Percentiles rank a stretch among this genome's conserved stretches.
phyloP scores from a whole-genome alignment of 1,284 basidiomycete species.

The Moniliophthora roreri region DNA sequence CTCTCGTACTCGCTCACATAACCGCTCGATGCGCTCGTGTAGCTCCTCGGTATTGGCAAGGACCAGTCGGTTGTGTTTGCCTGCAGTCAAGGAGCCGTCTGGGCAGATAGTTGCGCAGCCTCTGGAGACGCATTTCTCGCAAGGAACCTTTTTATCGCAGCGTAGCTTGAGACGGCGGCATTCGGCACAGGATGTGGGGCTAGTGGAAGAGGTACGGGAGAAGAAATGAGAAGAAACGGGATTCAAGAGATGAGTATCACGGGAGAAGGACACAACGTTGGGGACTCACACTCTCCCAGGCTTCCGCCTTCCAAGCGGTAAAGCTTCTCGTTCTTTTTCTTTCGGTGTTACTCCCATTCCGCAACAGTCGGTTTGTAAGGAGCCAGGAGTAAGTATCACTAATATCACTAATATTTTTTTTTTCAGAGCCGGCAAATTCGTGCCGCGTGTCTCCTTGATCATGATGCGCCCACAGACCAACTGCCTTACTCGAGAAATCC shows the following conservation, averaged over 20 bases:
- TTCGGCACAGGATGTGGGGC: slow-evolving; percentile 70
- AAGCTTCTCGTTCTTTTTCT: slow-evolving; percentile 11
- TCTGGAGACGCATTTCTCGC: slow-evolving; percentile 67
- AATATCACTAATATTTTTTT: too few relatives aligned
- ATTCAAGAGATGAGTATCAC: neutral
- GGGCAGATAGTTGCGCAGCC: slow-evolving; percentile 73
- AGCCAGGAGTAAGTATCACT: too few relatives aligned
- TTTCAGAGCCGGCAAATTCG: too few relatives aligned
- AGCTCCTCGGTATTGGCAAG: slow-evolving; percentile 67
- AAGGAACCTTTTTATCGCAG: slow-evolving; percentile 72
- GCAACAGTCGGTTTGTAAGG: neutral
- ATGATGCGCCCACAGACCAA: too few relatives aligned
- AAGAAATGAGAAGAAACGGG: neutral
- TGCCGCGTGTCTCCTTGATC: too few relatives aligned
- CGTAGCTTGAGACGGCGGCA: slow-evolving; percentile 71
- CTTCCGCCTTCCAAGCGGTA: slow-evolving; percentile 2
- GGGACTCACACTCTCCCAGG: slow-evolving; percentile 10
- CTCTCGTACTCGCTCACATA: slow-evolving; percentile 53
- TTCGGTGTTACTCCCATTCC: slow-evolving; percentile 4
- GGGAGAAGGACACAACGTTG: neutral
- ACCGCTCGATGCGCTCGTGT: slow-evolving; percentile 57
- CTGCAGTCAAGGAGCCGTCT: slow-evolving; percentile 59
- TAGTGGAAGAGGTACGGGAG: neutral
- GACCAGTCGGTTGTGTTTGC: slow-evolving; percentile 59
- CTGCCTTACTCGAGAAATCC: too few relatives aligned